Evolutionary conservation across 108 stramenopile genomes (phyloP).

Genomic region (Discostella stelligeroides): DNA sequence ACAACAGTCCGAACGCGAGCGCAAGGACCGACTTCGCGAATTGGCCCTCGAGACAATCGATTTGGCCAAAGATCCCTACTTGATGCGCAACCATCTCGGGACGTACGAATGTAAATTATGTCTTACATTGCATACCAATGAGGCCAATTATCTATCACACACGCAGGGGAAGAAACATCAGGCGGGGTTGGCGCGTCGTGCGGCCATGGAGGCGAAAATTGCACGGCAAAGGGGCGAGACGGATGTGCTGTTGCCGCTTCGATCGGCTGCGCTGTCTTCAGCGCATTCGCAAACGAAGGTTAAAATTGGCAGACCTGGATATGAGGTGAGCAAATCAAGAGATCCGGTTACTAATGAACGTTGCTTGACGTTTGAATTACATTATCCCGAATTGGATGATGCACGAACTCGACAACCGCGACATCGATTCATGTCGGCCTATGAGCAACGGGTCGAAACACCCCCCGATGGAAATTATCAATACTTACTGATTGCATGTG

Average conservation of each 20-base stretch:
- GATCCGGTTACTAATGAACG: slow-evolving; percentile 83
- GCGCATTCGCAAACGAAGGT: slow-evolving; percentile 57
- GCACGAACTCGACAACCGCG: slow-evolving; percentile 90
- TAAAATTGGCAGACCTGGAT: slow-evolving; percentile 97
- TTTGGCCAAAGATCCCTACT: slow-evolving; percentile 99
- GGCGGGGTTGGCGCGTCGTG: slow-evolving; percentile 90
- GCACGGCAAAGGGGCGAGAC: slow-evolving; percentile 61
- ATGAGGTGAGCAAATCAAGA: slow-evolving; percentile 95
- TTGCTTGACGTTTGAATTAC: slow-evolving; percentile 93
- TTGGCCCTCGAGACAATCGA: slow-evolving; percentile 98
- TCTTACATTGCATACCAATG: slow-evolving; percentile 97
- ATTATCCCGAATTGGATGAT: slow-evolving; percentile 94
- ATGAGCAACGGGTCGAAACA: slow-evolving; percentile 96
- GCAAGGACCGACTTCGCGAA: slow-evolving; percentile 94
- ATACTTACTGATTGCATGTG: slow-evolving; percentile 97
- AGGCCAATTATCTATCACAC: slow-evolving; percentile 98
- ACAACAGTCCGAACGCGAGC: slow-evolving; percentile 93
- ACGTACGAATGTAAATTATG: slow-evolving; percentile 99
- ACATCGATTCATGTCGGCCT: slow-evolving; percentile 99
- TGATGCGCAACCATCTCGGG: slow-evolving; percentile 98
- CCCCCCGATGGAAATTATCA: slow-evolving; percentile 96
- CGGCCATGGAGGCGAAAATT: slow-evolving; percentile 81
- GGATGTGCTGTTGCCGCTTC: slow-evolving; percentile 43
- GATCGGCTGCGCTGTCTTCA: slow-evolving; percentile 10
- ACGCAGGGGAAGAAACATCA: slow-evolving; percentile 99